Evolutionary conservation across 257 asterid species (phyloP), one percentile per base, ranked within the genome.

Genomic region (Verbena officinalis): DNA sequence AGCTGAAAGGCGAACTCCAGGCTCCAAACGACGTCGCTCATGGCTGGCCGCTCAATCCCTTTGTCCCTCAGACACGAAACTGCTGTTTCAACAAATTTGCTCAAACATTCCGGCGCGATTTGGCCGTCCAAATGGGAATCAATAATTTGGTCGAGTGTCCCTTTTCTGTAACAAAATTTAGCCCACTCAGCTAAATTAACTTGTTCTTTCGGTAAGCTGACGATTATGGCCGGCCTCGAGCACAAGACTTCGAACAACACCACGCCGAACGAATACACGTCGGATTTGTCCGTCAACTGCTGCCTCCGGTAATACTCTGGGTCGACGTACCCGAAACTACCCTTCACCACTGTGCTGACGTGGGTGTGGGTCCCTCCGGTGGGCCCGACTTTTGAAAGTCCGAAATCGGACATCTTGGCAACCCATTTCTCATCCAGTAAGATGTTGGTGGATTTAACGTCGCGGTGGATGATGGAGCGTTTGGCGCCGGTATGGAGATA

Each of bases 321-420:
- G 27, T 89, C 92, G 0, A 89, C 23, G 61, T 89, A 89, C 0
- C 95, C 96, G 2, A 86, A 53, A 60, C 92, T 89, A 2, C 96
- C 96, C 55, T 86, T 89, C 15, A 89, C 96, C 15, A 45, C 78
- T 0, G 95, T 86, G 82, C 85, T 84, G 50, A 89, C 95, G 20
- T 86, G 90, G 19, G 81, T 65, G 13, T 74, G 36, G 15, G 34
- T 24, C 7, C 80, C 84, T 0, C 54, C 77, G 0, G 67, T 46
- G 4, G 95, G 95, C 12, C 96, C 88, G 0, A 79, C 55, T 55
- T 82, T 88, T 10, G 96, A 88, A 27, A 88, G 74, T 21, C 96
- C 96, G 30, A 89, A 86, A 58, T 86, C 95, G 10, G 91, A 84
- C 20, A 88, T 74, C 69, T 88, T 88, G 0, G 96, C 91, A 17